Evolutionary conservation across 2,329 filamentous ascomycete genomes (phyloP).

Genomic region (Lasiodiplodia hormozganensis): DNA sequence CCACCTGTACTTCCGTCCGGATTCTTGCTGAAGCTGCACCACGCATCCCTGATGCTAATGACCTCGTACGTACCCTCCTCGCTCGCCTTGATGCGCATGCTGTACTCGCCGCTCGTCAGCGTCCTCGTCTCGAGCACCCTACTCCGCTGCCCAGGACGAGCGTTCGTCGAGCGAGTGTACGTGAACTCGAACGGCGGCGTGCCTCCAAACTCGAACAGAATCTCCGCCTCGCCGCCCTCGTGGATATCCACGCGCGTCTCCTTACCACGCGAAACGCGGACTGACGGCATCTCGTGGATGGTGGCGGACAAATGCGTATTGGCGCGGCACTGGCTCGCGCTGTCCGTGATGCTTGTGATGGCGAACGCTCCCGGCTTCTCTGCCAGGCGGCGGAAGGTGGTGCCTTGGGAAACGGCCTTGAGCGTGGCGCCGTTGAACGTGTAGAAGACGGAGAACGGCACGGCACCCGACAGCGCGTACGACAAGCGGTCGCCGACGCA

Average conservation of each 20-base stretch:
- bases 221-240: slow-evolving; percentile 92
- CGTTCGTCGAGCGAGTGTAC: slow-evolving; percentile 89
- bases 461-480: slow-evolving; percentile 87
- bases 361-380: slow-evolving; percentile 88
- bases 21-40: slow-evolving; percentile 81
- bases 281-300: slow-evolving; percentile 91
- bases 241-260: slow-evolving; percentile 90
- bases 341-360: slow-evolving; percentile 86
- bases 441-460: slow-evolving; percentile 93
- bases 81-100: slow-evolving; percentile 80
- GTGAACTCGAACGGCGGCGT: slow-evolving; percentile 98
- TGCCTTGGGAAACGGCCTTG: slow-evolving; percentile 79
- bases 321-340: slow-evolving; percentile 85
- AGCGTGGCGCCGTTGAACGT: slow-evolving; percentile 80
- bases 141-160: slow-evolving; percentile 66
- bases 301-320: slow-evolving; percentile 77
- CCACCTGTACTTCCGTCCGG: slow-evolving; percentile 2
- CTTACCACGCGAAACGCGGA: slow-evolving; percentile 84
- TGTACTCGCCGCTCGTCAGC: slow-evolving; percentile 81
- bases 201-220: slow-evolving; percentile 93
- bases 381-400: slow-evolving; percentile 90
- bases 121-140: slow-evolving; percentile 88
- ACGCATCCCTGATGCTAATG: slow-evolving; percentile 91
- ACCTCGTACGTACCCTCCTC: slow-evolving; percentile 98
- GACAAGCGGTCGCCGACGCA: slow-evolving; percentile 95